Conservation (phyloP, 2,329 filamentous ascomycete genomes). For the Penicillium sp. region DNA sequence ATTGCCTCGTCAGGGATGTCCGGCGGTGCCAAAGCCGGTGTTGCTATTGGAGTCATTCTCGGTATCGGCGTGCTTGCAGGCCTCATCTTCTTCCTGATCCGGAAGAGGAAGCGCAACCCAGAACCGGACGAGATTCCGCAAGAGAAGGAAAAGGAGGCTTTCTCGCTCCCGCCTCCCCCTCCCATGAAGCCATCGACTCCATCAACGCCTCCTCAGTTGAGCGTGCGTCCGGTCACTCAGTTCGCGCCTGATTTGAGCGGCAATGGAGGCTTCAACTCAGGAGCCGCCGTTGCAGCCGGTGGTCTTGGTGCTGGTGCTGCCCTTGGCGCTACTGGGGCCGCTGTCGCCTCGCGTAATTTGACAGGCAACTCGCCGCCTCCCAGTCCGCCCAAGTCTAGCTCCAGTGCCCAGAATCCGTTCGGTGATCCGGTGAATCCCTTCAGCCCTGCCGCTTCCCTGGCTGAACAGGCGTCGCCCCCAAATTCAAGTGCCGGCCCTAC, state of each 20-base stretch:
- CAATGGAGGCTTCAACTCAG: constrained; percentile 21
- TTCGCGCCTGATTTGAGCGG: constrained; percentile 68
- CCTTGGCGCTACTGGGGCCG: constrained; percentile 21
- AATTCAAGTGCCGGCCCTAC: constrained; percentile 28
- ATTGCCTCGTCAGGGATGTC: constrained; percentile 41
- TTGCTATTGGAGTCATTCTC: constrained; percentile 78
- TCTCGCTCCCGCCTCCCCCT: constrained; percentile 35
- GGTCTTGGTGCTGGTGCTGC: constrained; percentile 25
- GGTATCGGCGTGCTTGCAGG: constrained; percentile 66
- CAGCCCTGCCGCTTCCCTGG: constrained; percentile 45
- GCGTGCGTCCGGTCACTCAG: constrained; percentile 79
- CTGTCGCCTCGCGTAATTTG: constrained; percentile 34
- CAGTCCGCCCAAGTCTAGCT: constrained; percentile 44
- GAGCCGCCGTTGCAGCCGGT: constrained; percentile 23
- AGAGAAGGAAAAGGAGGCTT: constrained; percentile 65
- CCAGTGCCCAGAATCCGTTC: constrained; percentile 47
- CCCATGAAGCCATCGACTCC: constrained; percentile 38
- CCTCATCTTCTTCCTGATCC: constrained; percentile 72
- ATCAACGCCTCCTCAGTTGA: constrained; percentile 72
- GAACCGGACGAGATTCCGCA: constrained; percentile 55
- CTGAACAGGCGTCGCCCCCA: constrained; percentile 22
- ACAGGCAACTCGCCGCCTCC: constrained; percentile 35
- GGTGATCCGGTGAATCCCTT: constrained; percentile 70
- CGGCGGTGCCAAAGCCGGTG: constrained; percentile 68
- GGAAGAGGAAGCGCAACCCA: constrained; percentile 66